These are phyloP conservation scores for Zea luxurians DNA, from an alignment of 176 grass and related monocot species.

Conservation along the genomic window DNA sequence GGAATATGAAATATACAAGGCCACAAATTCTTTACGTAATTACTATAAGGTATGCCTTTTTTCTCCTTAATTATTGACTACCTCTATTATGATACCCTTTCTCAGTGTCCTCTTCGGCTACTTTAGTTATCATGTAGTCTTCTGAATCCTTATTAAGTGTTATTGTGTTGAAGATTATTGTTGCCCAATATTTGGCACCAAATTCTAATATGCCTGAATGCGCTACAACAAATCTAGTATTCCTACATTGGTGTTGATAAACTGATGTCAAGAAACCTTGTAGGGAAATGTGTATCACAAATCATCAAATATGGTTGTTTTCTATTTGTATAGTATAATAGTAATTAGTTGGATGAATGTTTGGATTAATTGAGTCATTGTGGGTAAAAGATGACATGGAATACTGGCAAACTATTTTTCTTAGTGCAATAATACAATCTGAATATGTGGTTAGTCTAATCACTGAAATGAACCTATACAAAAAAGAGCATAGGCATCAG, in stretches of 20 bases:
- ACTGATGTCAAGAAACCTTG: not conserved
- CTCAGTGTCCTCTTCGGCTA: not conserved
- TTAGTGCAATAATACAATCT: not conserved
- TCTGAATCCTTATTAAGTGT: not conserved
- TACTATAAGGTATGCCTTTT: slow-evolving; percentile 79
- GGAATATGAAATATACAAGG: slow-evolving; percentile 97
- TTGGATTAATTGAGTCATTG: not conserved
- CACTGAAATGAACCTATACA: not conserved
- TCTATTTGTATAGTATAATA: not conserved
- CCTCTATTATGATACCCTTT: not conserved
- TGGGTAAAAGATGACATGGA: not conserved
- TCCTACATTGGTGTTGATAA: not conserved
- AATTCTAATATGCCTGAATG: not conserved
- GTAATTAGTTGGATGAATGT: not conserved
- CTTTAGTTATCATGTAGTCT: not conserved
- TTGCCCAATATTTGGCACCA: not conserved
- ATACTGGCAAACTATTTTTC: not conserved
- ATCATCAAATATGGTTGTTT: slow-evolving; percentile 3
- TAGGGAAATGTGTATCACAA: not conserved
- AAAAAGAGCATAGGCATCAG: not conserved
- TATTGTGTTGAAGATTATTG: not conserved
- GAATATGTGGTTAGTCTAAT: not conserved
- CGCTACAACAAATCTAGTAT: not conserved
- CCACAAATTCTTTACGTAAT: slow-evolving; percentile 68
- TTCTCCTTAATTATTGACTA: not conserved